phyloP scores from a whole-genome alignment of 805 yeast species.

The Tetrapisispora namnaoensis region DNA sequence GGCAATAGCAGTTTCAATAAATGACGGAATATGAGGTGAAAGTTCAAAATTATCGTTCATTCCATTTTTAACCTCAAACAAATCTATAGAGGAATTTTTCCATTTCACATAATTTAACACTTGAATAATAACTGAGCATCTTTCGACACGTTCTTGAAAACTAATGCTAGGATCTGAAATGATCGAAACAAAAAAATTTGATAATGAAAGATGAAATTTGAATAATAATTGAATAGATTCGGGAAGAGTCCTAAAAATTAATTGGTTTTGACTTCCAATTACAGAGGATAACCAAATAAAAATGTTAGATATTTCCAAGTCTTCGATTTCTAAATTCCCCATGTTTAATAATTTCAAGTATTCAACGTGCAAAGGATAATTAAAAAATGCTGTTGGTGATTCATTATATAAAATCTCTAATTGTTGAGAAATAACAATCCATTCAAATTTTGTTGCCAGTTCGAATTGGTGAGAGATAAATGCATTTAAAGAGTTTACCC shows the following conservation, averaged over 20 bases:
- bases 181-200: constrained; percentile 52
- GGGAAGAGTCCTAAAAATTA: constrained; percentile 48
- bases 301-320: constrained; percentile 53
- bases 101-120: constrained; percentile 55
- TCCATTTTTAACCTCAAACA: constrained; percentile 31
- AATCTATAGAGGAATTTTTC: constrained; percentile 50
- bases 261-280: constrained; percentile 32
- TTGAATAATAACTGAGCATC: constrained; percentile 60
- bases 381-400: constrained; percentile 45
- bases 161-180: constrained; percentile 53
- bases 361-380: constrained; percentile 14
- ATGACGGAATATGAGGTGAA: constrained; percentile 62
- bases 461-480: constrained; percentile 47
- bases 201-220: constrained; percentile 57
- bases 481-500: constrained; percentile 54
- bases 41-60: constrained; percentile 12
- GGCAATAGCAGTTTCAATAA: constrained; percentile 69
- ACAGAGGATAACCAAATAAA: constrained; percentile 61
- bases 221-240: constrained; percentile 55
- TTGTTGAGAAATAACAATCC: constrained; percentile 67
- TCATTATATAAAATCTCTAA: constrained; percentile 61
- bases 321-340: constrained; percentile 35
- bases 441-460: constrained; percentile 47
- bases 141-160: constrained; percentile 48
- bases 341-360: constrained; percentile 14